These are phyloP conservation scores for Daldinia caldariorum DNA, from an alignment of 495 filamentous ascomycete genomes.

Conservation along the genomic window DNA sequence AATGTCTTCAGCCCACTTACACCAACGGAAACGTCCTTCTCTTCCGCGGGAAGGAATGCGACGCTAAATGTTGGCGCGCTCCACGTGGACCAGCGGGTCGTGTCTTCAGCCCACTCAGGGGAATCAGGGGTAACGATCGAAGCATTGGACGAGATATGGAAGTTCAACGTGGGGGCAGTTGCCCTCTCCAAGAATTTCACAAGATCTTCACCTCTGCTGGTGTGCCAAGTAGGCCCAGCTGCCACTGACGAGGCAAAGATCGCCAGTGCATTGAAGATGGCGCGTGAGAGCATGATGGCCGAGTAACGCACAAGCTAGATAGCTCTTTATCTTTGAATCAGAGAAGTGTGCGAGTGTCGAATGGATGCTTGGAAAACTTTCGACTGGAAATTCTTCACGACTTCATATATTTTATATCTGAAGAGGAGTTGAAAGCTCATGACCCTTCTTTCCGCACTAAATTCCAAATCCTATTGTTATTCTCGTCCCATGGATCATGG, in stretches of 20 bases:
- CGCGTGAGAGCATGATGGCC: slow-evolving; percentile 5
- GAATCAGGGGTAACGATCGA: slow-evolving; percentile 11
- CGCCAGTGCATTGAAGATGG: slow-evolving; percentile 7
- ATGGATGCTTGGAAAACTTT: not conserved
- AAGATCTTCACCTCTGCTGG: slow-evolving; percentile 11
- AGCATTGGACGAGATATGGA: not conserved
- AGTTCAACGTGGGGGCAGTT: slow-evolving; percentile 1
- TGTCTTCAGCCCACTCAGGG: not conserved
- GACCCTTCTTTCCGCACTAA: not conserved
- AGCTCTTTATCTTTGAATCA: not conserved
- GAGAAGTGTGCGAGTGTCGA: not conserved
- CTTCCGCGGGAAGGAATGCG: slow-evolving; percentile 5
- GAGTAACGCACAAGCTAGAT: not conserved
- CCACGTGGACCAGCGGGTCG: slow-evolving; percentile 8
- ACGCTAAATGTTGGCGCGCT: slow-evolving; percentile 5
- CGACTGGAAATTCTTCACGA: not conserved
- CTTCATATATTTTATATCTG: not conserved
- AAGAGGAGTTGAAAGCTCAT: not conserved
- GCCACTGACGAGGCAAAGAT: slow-evolving; percentile 3
- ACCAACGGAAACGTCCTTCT: slow-evolving; percentile 4
- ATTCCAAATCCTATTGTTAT: not conserved
- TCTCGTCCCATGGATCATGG: not conserved
- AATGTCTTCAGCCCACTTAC: not conserved
- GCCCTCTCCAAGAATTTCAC: slow-evolving; percentile 9
- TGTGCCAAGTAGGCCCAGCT: slow-evolving; percentile 6